Evolutionary conservation across 148 eudicot genomes (phyloP).

Genomic region (Arctostaphylos glauca): DNA sequence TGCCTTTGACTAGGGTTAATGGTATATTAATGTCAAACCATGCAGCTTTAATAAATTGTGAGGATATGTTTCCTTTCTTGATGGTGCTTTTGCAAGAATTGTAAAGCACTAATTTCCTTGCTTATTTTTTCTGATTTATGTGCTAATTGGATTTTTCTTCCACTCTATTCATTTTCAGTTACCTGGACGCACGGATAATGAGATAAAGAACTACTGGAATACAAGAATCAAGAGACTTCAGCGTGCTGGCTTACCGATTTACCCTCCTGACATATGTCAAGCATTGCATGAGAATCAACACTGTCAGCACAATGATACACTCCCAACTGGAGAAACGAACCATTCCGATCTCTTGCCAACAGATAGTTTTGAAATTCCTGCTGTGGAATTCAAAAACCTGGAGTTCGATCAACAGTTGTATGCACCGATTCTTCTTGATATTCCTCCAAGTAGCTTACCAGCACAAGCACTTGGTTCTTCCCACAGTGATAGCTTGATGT

Average conservation of each 20-base stretch:
- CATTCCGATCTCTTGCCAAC: constrained; percentile 20
- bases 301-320: constrained; percentile 5
- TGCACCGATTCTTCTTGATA: constrained; percentile 18
- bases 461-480: constrained; percentile 24
- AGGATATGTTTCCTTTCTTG: neutral
- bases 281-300: constrained; percentile 21
- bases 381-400: constrained; percentile 17
- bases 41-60: neutral
- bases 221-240: constrained; percentile 31
- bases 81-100: neutral
- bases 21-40: neutral
- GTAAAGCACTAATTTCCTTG: neutral
- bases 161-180: constrained; percentile 17
- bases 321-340: neutral
- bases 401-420: constrained; percentile 19
- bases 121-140: neutral
- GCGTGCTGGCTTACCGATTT: constrained; percentile 34
- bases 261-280: constrained; percentile 29
- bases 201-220: constrained; percentile 35
- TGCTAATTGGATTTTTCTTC: neutral
- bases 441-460: constrained; percentile 18
- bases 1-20: neutral
- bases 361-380: constrained; percentile 25
- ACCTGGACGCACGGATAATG: constrained; percentile 34
- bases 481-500: constrained; percentile 13